A percentile compares a stretch with the other conserved stretches of the same genome.
These are phyloP conservation scores for Fusarium torulosum DNA, from an alignment of 2,329 filamentous ascomycete genomes.

Conservation along the genomic window DNA sequence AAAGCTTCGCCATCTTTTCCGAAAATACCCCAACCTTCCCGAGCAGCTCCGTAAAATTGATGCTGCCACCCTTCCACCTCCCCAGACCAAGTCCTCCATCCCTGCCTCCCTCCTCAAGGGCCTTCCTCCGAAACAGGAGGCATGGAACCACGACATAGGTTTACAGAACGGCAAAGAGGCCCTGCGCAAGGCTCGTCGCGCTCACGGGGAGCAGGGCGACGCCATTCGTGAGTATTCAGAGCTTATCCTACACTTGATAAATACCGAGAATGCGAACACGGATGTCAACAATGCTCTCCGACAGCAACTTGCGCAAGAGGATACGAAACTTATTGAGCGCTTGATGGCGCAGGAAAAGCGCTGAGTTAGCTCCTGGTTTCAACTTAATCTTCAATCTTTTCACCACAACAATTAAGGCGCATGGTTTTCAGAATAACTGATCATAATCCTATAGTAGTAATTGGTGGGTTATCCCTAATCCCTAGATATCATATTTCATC, in stretches of 20 bases:
- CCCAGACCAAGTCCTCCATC: conserved; percentile 48
- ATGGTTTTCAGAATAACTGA: conserved; percentile 22
- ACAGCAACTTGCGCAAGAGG: conserved; percentile 61
- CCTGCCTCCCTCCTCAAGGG: conserved; percentile 53
- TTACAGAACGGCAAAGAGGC: conserved; percentile 67
- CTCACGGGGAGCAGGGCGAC: conserved; percentile 67
- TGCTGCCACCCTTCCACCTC: conserved; percentile 62
- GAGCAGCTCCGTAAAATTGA: conserved; percentile 63
- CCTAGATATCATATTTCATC: conserved; percentile 8
- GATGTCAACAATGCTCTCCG: conserved; percentile 57
- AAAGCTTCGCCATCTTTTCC: conserved; percentile 64
- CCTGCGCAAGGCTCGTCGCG: conserved; percentile 63
- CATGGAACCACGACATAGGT: conserved; percentile 71
- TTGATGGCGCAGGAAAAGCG: conserved; percentile 61
- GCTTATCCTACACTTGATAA: conserved; percentile 65
- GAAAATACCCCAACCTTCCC: conserved; percentile 64
- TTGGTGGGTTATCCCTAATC: conserved; percentile 35
- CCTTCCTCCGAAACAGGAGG: conserved; percentile 53
- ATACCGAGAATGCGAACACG: conserved; percentile 47
- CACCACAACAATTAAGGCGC: background rate
- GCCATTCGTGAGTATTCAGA: conserved; percentile 72
- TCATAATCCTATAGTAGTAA: conserved; percentile 31
- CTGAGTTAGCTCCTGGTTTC: conserved; percentile 27
- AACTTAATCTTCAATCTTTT: background rate
- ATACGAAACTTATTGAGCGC: conserved; percentile 63